Evolutionary conservation across 2,329 filamentous ascomycete genomes (phyloP), one percentile per base, ranked within the genome.

Genomic region (Ceratocystis harringtonii): DNA sequence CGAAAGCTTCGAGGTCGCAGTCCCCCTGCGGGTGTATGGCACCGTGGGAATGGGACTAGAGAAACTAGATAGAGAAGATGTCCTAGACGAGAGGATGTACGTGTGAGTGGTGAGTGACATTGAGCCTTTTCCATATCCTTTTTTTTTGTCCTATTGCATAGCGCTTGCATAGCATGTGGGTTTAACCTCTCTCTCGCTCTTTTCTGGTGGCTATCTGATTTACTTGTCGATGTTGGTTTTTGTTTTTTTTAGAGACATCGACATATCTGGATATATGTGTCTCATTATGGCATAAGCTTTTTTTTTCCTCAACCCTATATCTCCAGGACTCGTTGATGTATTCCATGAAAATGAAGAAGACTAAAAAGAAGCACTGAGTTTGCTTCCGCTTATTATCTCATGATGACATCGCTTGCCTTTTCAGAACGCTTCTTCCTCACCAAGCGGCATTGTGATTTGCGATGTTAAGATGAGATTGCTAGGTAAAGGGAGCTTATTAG

Each of bases 1-100:
- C 70, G 91, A 96, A 77, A 95, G 89, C 71, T 96, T 96, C 75
- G 91, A 96, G 74, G 88, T 95, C 58, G 84, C 85, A 43, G 90
- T 96, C 58, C 91, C 91, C 30, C 77, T 96, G 69, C 84, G 85
- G 62, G 88, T 96, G 8, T 96, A 95, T 71, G 84, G 84, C 50
- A 82, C 83, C 19, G 78, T 82, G 44, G 80, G 81, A 67, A 81
- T 77, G 63, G 81, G 81, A 6, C 72, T 84, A 66, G 82, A 84
- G 72, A 77, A 77, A 68, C 71, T 83, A 64, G 81, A 84, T 71
- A 74, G 80, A 65, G 81, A 84, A 58, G 80, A 82, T 70, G 80
- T 77, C 43, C 73, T 76, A 30, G 79, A 80, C 61, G 78, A 80
- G 68, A 77, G 76, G 5, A 70, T 78, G 63, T 70, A 69, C 45